Base-by-base conservation (phyloP, 164 flowering plant species). In the Magnolia changhungtana region DNA sequence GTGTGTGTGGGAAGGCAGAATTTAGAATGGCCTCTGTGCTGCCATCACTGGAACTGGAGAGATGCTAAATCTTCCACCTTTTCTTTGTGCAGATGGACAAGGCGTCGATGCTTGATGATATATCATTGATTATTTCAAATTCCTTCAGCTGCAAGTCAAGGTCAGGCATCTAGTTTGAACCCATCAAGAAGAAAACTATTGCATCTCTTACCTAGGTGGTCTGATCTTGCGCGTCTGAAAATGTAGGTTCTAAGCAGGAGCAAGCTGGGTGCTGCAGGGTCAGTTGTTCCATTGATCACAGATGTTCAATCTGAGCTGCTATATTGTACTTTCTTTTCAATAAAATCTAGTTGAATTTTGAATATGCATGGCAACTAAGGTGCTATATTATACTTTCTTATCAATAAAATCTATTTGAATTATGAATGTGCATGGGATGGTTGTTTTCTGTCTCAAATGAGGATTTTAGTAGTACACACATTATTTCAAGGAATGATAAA, bases 241-340 rank as follows among this genome's bases (percentile, higher is more conserved):
- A 20, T 55, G 74, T 80, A 86, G 88, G 85, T 86, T 75, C 67
- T 86, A 67, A 86, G 88, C 85, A 86, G 84, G 88, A 86, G 88
- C 80, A 77, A 86, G 72, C 80, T 86, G 10, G 88, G 86, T 64
- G 88, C 86, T 31, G 80, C 85, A 21, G 86, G 82, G 27, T 24
- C 88, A 37, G 88, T 86, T 76, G 85, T 81, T 76, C 88, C 86
- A 19, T 83, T 86, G 59, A 82, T 85, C 16, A 80, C 88, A 31
- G 88, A 85, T 50, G 73, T 71, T 76, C 82, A 80, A 73, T 51
- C 83, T 55, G 85, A 85, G 86, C 85, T 83, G 29, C 63, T 50
- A 50, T 7, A 21, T 23, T 4, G 27, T 63, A 2, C 37, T 4
- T 37, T 37, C 6, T 37, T 37, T 37, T 37, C 6, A 37, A 37